A percentile compares a stretch with the other conserved stretches of the same genome.
Evolutionary conservation across 495 filamentous ascomycete genomes (phyloP).

Genomic region (Trichoderma virens): DNA sequence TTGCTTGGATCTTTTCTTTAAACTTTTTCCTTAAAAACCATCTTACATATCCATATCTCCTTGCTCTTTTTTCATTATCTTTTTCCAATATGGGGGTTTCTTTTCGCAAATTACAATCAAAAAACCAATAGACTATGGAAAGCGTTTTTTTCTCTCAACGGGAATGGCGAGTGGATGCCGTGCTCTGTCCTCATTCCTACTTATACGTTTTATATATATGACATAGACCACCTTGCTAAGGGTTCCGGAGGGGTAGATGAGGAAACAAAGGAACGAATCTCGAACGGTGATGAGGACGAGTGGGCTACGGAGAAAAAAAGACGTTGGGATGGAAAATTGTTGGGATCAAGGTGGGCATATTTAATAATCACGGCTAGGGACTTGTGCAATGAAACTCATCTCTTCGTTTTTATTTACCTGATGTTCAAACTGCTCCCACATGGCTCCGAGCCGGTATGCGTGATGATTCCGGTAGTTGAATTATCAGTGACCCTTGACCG

Average conservation of each 20-base stretch:
- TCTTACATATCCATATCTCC: constrained; percentile 8
- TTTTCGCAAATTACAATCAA: neutral
- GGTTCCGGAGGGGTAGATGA: neutral
- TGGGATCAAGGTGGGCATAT: neutral
- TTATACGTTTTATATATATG: neutral
- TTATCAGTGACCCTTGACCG: too few relatives aligned
- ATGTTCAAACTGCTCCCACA: too few relatives aligned
- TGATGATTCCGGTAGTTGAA: too few relatives aligned
- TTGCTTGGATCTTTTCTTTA: constrained; percentile 16
- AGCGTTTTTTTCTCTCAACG: neutral
- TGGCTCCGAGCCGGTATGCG: too few relatives aligned
- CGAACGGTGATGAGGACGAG: neutral
- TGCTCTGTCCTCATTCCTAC: neutral
- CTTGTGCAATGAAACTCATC: neutral
- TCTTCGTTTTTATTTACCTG: neutral
- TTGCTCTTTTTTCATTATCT: neutral
- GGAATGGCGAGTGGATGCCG: neutral
- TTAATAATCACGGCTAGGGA: neutral
- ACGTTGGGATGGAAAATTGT: neutral
- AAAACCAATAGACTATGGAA: constrained; percentile 14
- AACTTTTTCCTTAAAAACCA: constrained; percentile 6
- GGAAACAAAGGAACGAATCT: neutral
- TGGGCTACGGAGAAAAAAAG: neutral
- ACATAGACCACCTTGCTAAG: neutral
- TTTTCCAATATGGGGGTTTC: neutral